These are phyloP conservation scores for Rhodotorula babjevae DNA, from an alignment of 768 basidiomycete species.

Conservation along the genomic window DNA sequence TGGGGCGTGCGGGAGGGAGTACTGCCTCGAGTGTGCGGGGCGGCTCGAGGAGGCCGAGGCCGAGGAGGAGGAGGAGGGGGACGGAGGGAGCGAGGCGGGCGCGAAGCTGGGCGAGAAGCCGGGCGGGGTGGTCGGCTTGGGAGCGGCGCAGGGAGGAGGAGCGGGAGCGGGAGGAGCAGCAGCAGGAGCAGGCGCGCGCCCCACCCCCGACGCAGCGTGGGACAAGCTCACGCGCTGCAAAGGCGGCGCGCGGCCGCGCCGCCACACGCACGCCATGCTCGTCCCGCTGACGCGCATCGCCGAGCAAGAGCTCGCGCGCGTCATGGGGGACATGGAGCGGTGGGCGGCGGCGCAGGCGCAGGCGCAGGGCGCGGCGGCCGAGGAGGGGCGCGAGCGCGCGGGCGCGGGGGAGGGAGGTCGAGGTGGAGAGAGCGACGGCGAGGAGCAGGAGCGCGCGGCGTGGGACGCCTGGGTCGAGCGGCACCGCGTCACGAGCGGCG, in stretches of 20 bases:
- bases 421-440: no score
- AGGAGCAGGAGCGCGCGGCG: no score
- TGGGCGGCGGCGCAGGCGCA: constrained; percentile 46
- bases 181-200: no score
- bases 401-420: not conserved
- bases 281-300: constrained; percentile 76
- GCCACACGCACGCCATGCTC: constrained; percentile 62
- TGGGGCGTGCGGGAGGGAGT: constrained; percentile 69
- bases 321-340: constrained; percentile 65
- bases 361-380: no score
- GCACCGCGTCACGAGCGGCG: not conserved
- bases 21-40: constrained; percentile 75
- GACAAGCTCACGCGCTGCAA: constrained; percentile 18
- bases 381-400: not conserved
- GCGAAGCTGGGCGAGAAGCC: no score
- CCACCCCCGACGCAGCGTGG: no score
- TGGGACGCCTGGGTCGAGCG: not conserved
- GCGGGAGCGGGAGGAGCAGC: no score
- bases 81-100: no score
- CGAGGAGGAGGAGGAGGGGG: no score
- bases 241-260: not conserved
- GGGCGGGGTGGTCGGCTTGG: no score
- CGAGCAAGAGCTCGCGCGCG: constrained; percentile 58
- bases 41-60: constrained; percentile 41
- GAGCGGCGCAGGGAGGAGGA: no score